Percentiles rank a stretch among this genome's conserved stretches.
Evolutionary conservation across 1,284 basidiomycete genomes (phyloP).

Genomic region (Singerocomus rubriflavus): DNA sequence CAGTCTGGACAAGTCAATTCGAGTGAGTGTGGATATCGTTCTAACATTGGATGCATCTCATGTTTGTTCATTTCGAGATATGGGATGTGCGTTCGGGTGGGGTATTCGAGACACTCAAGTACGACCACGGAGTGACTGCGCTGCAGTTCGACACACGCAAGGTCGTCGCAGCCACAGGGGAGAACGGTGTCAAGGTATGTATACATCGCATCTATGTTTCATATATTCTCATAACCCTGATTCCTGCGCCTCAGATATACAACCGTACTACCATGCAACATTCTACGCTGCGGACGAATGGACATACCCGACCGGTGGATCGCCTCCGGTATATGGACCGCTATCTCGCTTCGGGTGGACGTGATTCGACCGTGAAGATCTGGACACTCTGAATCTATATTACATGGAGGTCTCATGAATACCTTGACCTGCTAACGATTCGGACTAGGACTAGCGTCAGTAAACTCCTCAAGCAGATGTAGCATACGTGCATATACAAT

Average conservation of each 20-base stretch:
- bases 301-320: constrained; percentile 90
- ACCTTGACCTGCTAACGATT: constrained; percentile 16
- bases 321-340: constrained; percentile 94
- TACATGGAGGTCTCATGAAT: constrained; percentile 9
- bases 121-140: constrained; percentile 87
- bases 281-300: constrained; percentile 81
- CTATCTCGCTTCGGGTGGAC: constrained; percentile 89
- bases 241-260: constrained; percentile 63
- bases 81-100: constrained; percentile 96
- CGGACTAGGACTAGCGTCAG: constrained; percentile 21
- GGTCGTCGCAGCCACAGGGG: constrained; percentile 90
- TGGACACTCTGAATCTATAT: constrained; percentile 79
- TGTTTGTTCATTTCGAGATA: constrained; percentile 49
- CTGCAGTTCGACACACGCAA: constrained; percentile 96
- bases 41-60: background rate
- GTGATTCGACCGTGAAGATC: constrained; percentile 87
- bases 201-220: background rate
- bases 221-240: background rate
- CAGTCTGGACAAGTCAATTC: constrained; percentile 90
- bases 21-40: constrained; percentile 49
- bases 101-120: constrained; percentile 86
- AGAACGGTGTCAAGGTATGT: constrained; percentile 86
- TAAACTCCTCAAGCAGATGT: constrained; percentile 20
- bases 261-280: constrained; percentile 94
- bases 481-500: constrained; percentile 18